Percentiles rank a stretch among this genome's conserved stretches.
Conservation (phyloP, 2,329 filamentous ascomycete genomes). For the Trematosphaeria pertusa region DNA sequence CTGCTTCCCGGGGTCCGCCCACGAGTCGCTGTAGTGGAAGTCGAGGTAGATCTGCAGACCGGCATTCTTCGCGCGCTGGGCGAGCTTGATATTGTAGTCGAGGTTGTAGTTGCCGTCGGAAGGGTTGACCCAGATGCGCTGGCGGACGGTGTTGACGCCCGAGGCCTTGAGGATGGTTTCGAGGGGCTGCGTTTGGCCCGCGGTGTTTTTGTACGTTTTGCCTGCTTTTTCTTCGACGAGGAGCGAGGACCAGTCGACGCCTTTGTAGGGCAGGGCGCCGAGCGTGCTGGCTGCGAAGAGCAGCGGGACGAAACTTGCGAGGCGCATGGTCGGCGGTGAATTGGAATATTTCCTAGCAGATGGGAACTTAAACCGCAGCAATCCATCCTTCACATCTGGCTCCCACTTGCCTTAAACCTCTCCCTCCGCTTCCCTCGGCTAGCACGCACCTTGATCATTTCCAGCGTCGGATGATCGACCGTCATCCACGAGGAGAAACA, state of each 20-base stretch:
- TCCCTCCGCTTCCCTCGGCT: too few species aligned
- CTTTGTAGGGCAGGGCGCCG: slow-evolving; percentile 66
- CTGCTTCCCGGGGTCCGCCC: slow-evolving; percentile 73
- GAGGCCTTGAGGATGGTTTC: slow-evolving; percentile 68
- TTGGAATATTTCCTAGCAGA: too few species aligned
- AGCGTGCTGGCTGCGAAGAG: slow-evolving; percentile 32
- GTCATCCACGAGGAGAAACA: background rate
- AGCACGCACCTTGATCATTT: too few species aligned
- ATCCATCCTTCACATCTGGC: too few species aligned
- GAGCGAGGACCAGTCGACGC: slow-evolving; percentile 75
- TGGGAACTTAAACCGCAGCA: too few species aligned
- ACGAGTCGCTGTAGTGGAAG: slow-evolving; percentile 72
- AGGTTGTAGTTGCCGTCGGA: slow-evolving; percentile 70
- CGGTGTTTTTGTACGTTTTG: slow-evolving; percentile 65
- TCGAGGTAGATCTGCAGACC: slow-evolving; percentile 69
- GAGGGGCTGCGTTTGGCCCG: slow-evolving; percentile 61
- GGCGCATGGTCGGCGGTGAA: slow-evolving; percentile 41
- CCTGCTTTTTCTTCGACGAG: slow-evolving; percentile 68
- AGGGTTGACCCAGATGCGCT: slow-evolving; percentile 73
- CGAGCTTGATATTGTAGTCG: slow-evolving; percentile 73
- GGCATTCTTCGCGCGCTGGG: slow-evolving; percentile 67
- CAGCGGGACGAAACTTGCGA: slow-evolving; percentile 27
- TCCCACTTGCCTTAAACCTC: too few species aligned
- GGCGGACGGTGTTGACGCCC: slow-evolving; percentile 73
- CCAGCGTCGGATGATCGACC: background rate